Percentiles rank a stretch among this genome's conserved stretches.
Evolutionary conservation across 1,139 yeast genomes (phyloP).

Genomic region (Scheffersomyces titani): DNA sequence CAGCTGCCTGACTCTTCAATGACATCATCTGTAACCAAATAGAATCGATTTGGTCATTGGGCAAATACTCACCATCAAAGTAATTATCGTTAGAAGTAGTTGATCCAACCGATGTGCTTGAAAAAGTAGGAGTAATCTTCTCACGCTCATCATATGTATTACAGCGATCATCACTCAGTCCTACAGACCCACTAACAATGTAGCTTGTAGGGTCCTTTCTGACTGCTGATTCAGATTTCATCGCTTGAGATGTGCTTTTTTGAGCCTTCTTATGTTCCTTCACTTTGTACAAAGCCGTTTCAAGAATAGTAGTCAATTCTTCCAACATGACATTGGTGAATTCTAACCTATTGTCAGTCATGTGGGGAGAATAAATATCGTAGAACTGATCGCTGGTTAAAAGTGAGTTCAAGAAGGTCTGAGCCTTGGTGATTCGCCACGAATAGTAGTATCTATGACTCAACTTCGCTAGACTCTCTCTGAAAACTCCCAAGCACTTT

Average conservation of each 20-base stretch:
- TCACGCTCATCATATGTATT: neutral
- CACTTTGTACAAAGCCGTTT: slow-evolving; percentile 6
- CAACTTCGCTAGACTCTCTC: slow-evolving; percentile 10
- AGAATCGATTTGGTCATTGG: slow-evolving; percentile 25
- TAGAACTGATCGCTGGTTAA: slow-evolving; percentile 10
- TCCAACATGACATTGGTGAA: slow-evolving; percentile 8
- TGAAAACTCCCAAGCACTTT: slow-evolving; percentile 6
- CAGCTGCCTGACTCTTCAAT: slow-evolving; percentile 14
- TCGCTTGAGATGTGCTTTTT: neutral
- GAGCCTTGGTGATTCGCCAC: slow-evolving; percentile 52
- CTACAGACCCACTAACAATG: neutral
- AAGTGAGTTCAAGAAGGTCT: slow-evolving; percentile 14
- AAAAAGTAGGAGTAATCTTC: neutral
- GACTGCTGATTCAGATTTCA: neutral
- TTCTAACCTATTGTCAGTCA: neutral
- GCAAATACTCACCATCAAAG: slow-evolving; percentile 10
- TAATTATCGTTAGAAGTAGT: slow-evolving; percentile 6
- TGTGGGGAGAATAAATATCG: slow-evolving; percentile 1
- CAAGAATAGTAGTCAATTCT: slow-evolving; percentile 10
- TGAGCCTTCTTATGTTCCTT: slow-evolving; percentile 2
- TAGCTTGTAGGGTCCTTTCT: neutral
- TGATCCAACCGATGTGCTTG: slow-evolving; percentile 5
- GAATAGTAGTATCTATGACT: slow-evolving; percentile 51
- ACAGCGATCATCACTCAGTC: neutral
- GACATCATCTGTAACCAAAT: slow-evolving; percentile 34